Evolutionary conservation across 2,329 filamentous ascomycete genomes (phyloP).

Genomic region (Mycosphaerella sp.): DNA sequence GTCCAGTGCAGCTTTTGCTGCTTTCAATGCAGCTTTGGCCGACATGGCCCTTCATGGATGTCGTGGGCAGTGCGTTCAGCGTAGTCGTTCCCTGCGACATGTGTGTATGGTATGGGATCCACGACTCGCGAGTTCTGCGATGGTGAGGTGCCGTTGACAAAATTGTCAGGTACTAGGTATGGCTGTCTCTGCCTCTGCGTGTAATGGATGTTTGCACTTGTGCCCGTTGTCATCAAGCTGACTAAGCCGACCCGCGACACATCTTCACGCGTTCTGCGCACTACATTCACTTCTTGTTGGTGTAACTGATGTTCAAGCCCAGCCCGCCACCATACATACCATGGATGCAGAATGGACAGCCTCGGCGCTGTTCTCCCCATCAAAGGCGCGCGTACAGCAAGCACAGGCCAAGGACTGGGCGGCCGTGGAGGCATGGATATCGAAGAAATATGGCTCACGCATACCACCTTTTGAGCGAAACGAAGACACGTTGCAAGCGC

Average conservation of each 20-base stretch:
- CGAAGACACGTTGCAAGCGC: conserved; percentile 67
- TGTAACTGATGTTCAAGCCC: too few relatives aligned
- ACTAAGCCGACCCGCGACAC: not conserved
- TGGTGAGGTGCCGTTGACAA: not conserved
- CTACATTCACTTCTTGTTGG: not conserved
- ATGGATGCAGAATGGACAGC: conserved; percentile 32
- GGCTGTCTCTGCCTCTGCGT: not conserved
- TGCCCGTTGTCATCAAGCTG: not conserved
- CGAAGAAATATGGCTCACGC: conserved; percentile 57
- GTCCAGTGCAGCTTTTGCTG: conserved; percentile 70
- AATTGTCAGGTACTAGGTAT: not conserved
- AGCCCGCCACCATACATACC: not conserved
- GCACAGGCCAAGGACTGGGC: conserved; percentile 87
- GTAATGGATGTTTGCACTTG: not conserved
- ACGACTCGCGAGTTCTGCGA: not conserved
- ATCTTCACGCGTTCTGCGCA: not conserved
- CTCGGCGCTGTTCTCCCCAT: conserved; percentile 51
- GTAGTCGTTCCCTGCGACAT: not conserved
- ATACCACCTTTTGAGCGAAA: conserved; percentile 79
- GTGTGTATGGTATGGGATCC: not conserved
- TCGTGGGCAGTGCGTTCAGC: not conserved
- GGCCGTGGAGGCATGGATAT: conserved; percentile 77
- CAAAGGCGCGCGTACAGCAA: conserved; percentile 65
- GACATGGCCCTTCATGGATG: conserved; percentile 33
- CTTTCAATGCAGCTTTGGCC: conserved; percentile 58